These are phyloP conservation scores for Gossypium herbaceum DNA, from an alignment of 345 rosid genomes.

Conservation along the genomic window DNA sequence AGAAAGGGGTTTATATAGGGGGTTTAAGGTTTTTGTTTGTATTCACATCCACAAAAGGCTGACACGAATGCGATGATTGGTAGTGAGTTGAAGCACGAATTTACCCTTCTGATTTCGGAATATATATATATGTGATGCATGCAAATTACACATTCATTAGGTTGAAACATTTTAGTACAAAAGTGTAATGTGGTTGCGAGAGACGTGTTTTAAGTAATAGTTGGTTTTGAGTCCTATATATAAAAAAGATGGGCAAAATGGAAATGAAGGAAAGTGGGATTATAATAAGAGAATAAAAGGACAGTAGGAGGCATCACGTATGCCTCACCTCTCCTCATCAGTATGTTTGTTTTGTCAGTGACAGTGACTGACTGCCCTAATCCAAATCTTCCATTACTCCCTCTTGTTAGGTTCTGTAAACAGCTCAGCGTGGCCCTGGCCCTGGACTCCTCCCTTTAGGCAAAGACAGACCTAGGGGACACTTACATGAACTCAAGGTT, in stretches of 20 bases:
- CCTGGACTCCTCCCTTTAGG: neutral
- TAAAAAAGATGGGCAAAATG: neutral
- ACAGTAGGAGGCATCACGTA: neutral
- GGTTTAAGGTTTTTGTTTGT: constrained; percentile 19
- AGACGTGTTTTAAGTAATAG: too few species aligned
- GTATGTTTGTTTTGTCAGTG: neutral
- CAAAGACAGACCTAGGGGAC: neutral
- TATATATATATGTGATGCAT: neutral
- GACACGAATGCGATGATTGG: constrained; percentile 4
- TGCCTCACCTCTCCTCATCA: neutral
- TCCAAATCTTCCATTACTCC: neutral
- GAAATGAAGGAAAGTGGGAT: neutral
- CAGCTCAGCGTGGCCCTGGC: neutral
- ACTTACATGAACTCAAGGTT: neutral
- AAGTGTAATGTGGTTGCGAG: too few species aligned
- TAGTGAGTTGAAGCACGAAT: neutral
- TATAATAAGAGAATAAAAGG: neutral
- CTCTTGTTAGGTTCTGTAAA: neutral
- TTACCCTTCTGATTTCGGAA: neutral
- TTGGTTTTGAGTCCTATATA: too few species aligned
- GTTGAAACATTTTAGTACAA: neutral
- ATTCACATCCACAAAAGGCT: neutral
- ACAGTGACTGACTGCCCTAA: neutral
- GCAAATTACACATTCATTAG: neutral
- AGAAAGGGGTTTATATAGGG: neutral